These are phyloP conservation scores for Xylaria venustula DNA, from an alignment of 495 filamentous ascomycete species.

Conservation along the genomic window DNA sequence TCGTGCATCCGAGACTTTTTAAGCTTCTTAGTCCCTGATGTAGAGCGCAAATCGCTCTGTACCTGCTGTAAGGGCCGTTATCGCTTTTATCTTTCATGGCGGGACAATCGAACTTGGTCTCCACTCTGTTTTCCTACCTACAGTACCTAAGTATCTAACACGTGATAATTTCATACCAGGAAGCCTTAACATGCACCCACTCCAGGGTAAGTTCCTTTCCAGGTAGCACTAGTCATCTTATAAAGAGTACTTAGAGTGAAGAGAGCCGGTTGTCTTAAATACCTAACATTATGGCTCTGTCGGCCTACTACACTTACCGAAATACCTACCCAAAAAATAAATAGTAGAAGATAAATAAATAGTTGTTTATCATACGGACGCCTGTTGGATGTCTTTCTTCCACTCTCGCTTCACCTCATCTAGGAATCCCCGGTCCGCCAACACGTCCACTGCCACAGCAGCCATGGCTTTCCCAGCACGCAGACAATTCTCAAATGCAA, in stretches of 20 bases:
- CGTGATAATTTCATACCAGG: too few species aligned
- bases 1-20: background rate
- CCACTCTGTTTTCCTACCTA: background rate
- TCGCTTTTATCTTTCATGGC: background rate
- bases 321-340: background rate
- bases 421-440: constrained; percentile 45
- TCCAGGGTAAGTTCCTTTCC: background rate
- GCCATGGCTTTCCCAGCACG: constrained; percentile 57
- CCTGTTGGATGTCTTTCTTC: constrained; percentile 19
- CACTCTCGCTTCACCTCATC: constrained; percentile 35
- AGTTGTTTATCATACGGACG: background rate
- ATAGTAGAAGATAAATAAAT: background rate
- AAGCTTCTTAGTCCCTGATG: too few species aligned
- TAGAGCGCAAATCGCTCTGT: too few species aligned
- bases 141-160: background rate
- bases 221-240: too few species aligned
- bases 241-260: too few species aligned
- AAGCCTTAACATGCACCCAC: background rate
- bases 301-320: too few species aligned
- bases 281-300: too few species aligned
- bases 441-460: constrained; percentile 53
- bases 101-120: background rate
- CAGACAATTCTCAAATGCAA: constrained; percentile 51
- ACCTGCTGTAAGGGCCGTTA: too few species aligned
- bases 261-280: too few species aligned